Evolutionary conservation across 2,329 filamentous ascomycete species (phyloP).

Genomic region (Pestalotiopsis sp.): DNA sequence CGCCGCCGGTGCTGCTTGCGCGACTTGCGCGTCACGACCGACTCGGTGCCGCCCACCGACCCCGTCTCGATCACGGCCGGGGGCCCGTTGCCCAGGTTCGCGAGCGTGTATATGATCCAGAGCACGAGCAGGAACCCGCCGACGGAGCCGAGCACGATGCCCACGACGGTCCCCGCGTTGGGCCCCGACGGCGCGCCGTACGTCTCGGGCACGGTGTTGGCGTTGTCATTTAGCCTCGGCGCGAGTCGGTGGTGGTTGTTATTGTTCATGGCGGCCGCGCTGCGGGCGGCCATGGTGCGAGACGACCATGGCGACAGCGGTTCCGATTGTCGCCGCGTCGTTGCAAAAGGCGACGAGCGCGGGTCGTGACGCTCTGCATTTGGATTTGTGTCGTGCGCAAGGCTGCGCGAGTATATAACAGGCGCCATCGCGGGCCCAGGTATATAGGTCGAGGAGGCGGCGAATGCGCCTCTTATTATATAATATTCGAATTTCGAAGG

Average conservation of each 20-base stretch:
- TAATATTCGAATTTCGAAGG: background rate
- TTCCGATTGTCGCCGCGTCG: constrained; percentile 14
- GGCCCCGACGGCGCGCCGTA: constrained; percentile 43
- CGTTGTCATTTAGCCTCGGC: background rate
- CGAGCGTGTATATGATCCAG: constrained; percentile 30
- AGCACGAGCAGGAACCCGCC: constrained; percentile 40
- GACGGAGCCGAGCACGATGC: constrained; percentile 41
- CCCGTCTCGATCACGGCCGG: constrained; percentile 29
- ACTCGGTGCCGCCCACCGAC: constrained; percentile 31
- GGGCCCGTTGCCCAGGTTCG: constrained; percentile 38
- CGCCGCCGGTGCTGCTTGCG: constrained; percentile 18
- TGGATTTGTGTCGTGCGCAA: constrained; percentile 19
- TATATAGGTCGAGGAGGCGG: background rate
- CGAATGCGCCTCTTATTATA: background rate
- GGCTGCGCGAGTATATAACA: constrained; percentile 15
- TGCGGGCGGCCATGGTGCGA: background rate
- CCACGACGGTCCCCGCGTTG: constrained; percentile 36
- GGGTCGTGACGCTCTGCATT: constrained; percentile 11
- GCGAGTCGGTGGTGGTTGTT: background rate
- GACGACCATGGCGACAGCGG: background rate
- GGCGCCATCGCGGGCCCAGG: constrained; percentile 7
- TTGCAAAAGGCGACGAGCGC: constrained; percentile 17
- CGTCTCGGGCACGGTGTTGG: constrained; percentile 35
- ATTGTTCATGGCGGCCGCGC: background rate
- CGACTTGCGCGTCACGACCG: constrained; percentile 32